phyloP scores from a whole-genome alignment of 768 basidiomycete species.

The Podaxis sp. region DNA sequence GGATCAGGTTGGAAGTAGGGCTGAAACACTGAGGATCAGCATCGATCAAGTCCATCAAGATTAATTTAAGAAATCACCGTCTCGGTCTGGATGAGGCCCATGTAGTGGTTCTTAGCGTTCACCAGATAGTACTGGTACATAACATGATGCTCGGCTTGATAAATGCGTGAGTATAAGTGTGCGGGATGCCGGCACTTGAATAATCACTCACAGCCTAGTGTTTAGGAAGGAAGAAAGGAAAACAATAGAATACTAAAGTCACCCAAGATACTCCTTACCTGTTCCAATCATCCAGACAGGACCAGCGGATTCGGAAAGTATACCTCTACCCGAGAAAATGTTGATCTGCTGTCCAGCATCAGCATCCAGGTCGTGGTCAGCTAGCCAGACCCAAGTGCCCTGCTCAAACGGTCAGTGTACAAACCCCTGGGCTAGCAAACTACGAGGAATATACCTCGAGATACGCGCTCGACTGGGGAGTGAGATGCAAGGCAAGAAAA shows the following conservation, averaged over 20 bases:
- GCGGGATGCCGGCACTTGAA: neutral
- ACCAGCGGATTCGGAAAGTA: constrained; percentile 70
- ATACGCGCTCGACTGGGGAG: constrained; percentile 50
- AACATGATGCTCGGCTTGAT: constrained; percentile 62
- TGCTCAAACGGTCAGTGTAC: constrained; percentile 22
- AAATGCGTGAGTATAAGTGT: constrained; percentile 2
- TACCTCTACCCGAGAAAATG: constrained; percentile 68
- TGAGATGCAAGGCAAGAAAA: constrained; percentile 67
- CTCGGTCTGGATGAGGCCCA: constrained; percentile 76
- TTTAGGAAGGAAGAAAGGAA: neutral
- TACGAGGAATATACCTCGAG: constrained; percentile 48
- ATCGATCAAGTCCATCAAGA: neutral
- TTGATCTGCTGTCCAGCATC: constrained; percentile 42
- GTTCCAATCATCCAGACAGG: constrained; percentile 86
- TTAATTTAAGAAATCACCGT: constrained; percentile 38
- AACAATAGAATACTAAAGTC: neutral
- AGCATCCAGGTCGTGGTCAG: constrained; percentile 77
- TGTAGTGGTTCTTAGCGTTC: constrained; percentile 63
- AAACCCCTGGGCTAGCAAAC: neutral
- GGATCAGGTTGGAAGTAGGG: constrained; percentile 71
- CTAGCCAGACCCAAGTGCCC: constrained; percentile 80
- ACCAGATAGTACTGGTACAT: constrained; percentile 71
- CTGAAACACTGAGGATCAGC: constrained; percentile 29
- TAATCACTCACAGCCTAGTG: constrained; percentile 24
- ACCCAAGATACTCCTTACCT: constrained; percentile 31